These are phyloP conservation scores for Teratosphaeria nubilosa DNA, from an alignment of 2,329 filamentous ascomycete genomes.

Conservation along the genomic window DNA sequence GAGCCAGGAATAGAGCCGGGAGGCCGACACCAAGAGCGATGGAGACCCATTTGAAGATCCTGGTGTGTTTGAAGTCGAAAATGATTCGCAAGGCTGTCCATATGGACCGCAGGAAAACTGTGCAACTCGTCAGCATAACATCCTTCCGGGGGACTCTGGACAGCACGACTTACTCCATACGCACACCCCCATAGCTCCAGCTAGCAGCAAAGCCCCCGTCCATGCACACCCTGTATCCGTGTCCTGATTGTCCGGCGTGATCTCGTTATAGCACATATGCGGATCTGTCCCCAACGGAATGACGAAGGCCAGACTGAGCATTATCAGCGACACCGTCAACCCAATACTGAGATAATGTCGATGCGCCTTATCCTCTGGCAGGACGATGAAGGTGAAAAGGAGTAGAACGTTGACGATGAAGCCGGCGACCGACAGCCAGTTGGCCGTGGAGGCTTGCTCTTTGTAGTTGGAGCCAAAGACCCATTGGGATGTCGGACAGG, in stretches of 20 bases:
- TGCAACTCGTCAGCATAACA: background rate
- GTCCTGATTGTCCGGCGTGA: constrained; percentile 86
- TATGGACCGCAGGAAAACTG: constrained; percentile 10
- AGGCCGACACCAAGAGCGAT: constrained; percentile 31
- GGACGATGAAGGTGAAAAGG: constrained; percentile 63
- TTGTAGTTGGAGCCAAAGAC: constrained; percentile 43
- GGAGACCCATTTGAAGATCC: constrained; percentile 7
- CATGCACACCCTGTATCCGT: constrained; percentile 48
- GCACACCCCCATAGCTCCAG: constrained; percentile 72
- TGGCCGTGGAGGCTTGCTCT: constrained; percentile 49
- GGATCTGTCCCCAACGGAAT: constrained; percentile 70
- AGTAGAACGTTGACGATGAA: constrained; percentile 62
- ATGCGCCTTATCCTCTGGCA: constrained; percentile 75
- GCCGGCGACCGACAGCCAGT: constrained; percentile 67
- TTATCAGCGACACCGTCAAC: constrained; percentile 56
- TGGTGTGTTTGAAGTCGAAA: constrained; percentile 9
- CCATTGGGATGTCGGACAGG: constrained; percentile 75
- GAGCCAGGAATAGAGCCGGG: constrained; percentile 59
- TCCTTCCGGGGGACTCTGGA: background rate
- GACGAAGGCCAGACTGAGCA: constrained; percentile 79
- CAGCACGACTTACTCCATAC: constrained; percentile 52
- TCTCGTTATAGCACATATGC: constrained; percentile 71
- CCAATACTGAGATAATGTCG: constrained; percentile 81
- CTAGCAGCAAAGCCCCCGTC: constrained; percentile 70
- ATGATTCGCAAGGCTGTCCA: constrained; percentile 13